Conservation (phyloP, 2,329 filamentous ascomycete genomes). For the Aspergillus japonicus region DNA sequence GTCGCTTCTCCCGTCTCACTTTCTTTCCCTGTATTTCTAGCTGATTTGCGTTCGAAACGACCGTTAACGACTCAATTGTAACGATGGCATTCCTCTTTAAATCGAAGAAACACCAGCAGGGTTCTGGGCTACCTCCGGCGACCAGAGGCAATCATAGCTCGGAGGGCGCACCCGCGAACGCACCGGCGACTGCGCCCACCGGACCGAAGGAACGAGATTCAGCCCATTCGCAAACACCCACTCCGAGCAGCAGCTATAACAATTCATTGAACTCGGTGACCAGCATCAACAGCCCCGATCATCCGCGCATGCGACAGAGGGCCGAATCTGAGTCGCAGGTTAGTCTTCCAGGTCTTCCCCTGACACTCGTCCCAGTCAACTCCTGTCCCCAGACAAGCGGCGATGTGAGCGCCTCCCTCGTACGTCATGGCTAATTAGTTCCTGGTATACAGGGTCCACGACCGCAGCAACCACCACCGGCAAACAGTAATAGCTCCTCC, state of each 20-base stretch:
- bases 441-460: conserved; percentile 27
- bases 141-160: conserved; percentile 58
- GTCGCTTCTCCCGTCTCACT: conserved; percentile 11
- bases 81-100: conserved; percentile 81
- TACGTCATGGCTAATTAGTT: conserved; percentile 1
- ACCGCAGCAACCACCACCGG: conserved; percentile 52
- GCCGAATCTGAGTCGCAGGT: conserved; percentile 57
- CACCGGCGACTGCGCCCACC: conserved; percentile 49
- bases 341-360: conserved; percentile 23
- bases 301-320: conserved; percentile 58
- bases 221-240: conserved; percentile 56
- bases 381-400: neutral
- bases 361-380: conserved; percentile 4
- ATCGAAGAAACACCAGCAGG: conserved; percentile 71
- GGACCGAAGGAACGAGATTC: conserved; percentile 41
- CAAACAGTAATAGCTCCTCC: conserved; percentile 41
- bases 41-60: conserved; percentile 28
- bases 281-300: conserved; percentile 63
- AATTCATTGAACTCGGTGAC: conserved; percentile 67
- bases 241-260: conserved; percentile 71
- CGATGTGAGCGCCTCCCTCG: neutral
- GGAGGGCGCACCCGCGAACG: conserved; percentile 47
- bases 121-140: conserved; percentile 51
- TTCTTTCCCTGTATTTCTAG: conserved; percentile 8
- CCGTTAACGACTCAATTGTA: conserved; percentile 32